A percentile compares a stretch with the other conserved stretches of the same genome.
phyloP scores from a whole-genome alignment of 768 basidiomycete genomes.

The Chalciporus pseudorubinellus region DNA sequence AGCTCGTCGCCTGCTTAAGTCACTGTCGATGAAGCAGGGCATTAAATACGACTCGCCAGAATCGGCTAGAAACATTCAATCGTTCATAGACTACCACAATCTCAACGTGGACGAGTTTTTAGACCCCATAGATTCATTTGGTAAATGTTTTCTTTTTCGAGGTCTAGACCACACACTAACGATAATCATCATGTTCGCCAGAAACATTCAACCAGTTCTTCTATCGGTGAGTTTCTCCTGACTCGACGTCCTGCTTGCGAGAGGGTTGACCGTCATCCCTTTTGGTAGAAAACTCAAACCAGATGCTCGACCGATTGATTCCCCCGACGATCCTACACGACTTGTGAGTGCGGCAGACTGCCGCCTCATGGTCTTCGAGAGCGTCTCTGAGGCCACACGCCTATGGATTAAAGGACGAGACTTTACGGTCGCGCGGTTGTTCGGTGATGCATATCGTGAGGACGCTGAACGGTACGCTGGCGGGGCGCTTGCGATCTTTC shows the following conservation, averaged over 20 bases:
- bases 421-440: conserved; percentile 75
- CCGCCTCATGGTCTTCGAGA: conserved; percentile 92
- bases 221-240: conserved; percentile 48
- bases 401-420: conserved; percentile 98
- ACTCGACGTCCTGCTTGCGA: neutral
- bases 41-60: conserved; percentile 86
- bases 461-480: conserved; percentile 71
- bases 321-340: conserved; percentile 69
- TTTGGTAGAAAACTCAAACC: conserved; percentile 76
- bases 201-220: conserved; percentile 95
- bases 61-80: conserved; percentile 78
- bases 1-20: conserved; percentile 84
- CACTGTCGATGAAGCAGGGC: conserved; percentile 91
- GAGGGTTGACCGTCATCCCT: neutral
- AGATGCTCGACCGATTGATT: conserved; percentile 71
- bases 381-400: conserved; percentile 77
- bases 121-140: conserved; percentile 81
- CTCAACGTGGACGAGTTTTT: conserved; percentile 79
- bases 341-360: conserved; percentile 93
- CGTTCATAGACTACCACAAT: conserved; percentile 88
- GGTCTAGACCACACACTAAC: neutral
- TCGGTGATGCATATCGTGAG: conserved; percentile 74
- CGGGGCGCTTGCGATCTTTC: conserved; percentile 86
- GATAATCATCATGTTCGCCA: conserved; percentile 26
- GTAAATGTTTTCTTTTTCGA: conserved; percentile 40